These are phyloP conservation scores for Coccinonectria pachysandricola DNA, from an alignment of 2,329 filamentous ascomycete genomes.

Conservation along the genomic window DNA sequence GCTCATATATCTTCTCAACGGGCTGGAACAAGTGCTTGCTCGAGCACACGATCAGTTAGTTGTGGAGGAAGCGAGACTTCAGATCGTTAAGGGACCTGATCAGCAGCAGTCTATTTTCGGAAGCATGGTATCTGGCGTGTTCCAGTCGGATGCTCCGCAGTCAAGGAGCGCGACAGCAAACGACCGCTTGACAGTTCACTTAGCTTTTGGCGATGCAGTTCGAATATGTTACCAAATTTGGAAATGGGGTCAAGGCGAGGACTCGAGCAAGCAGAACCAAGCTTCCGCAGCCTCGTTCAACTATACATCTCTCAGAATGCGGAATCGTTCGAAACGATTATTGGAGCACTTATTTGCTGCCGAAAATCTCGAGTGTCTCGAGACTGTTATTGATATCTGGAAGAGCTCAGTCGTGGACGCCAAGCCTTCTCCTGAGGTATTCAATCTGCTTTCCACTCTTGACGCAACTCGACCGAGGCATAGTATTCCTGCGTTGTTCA, in stretches of 20 bases:
- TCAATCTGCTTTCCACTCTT: constrained; percentile 80
- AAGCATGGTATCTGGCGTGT: constrained; percentile 87
- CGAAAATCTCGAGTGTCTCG: constrained; percentile 85
- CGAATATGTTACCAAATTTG: constrained; percentile 88
- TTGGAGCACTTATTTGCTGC: constrained; percentile 88
- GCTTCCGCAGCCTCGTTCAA: constrained; percentile 71
- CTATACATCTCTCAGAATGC: constrained; percentile 83
- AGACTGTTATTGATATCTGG: constrained; percentile 85
- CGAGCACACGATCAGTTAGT: constrained; percentile 75
- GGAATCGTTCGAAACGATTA: constrained; percentile 77
- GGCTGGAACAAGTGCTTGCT: constrained; percentile 81
- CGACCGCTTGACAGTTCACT: constrained; percentile 79
- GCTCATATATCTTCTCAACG: constrained; percentile 79
- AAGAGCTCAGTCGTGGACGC: constrained; percentile 38
- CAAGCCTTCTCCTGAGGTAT: constrained; percentile 54
- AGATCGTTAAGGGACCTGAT: constrained; percentile 66
- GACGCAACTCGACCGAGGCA: constrained; percentile 86
- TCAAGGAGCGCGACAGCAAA: constrained; percentile 82
- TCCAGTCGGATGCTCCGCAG: constrained; percentile 66
- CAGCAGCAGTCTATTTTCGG: constrained; percentile 83
- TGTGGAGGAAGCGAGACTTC: constrained; percentile 60
- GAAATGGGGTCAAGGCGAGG: constrained; percentile 72
- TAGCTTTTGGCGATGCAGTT: constrained; percentile 96
- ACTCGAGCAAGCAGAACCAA: constrained; percentile 48
- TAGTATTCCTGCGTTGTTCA: constrained; percentile 88